phyloP scores from a whole-genome alignment of 2,329 filamentous ascomycete species.

The Apiospora rasikravindrae region DNA sequence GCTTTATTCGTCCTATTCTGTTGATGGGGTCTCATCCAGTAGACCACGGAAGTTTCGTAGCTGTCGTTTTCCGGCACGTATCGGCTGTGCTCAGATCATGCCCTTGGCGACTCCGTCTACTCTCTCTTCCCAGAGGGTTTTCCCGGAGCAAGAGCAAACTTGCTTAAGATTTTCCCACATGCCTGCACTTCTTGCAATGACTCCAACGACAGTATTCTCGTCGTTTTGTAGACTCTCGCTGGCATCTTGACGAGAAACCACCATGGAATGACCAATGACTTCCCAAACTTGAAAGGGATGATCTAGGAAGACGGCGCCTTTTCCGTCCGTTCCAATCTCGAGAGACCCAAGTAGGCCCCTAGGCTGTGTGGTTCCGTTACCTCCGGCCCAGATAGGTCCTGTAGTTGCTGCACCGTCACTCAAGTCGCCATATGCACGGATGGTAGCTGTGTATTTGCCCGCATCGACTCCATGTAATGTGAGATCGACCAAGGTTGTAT shows the following conservation, averaged over 20 bases:
- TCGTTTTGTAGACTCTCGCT: slow-evolving; percentile 72
- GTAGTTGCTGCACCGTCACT: slow-evolving; percentile 82
- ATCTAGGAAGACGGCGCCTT: slow-evolving; percentile 81
- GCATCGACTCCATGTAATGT: slow-evolving; percentile 82
- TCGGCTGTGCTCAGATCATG: slow-evolving; percentile 69
- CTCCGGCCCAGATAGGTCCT: slow-evolving; percentile 77
- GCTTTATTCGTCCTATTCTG: background rate
- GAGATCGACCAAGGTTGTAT: slow-evolving; percentile 83
- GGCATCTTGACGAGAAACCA: slow-evolving; percentile 73
- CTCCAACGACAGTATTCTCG: slow-evolving; percentile 84
- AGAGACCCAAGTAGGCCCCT: slow-evolving; percentile 72
- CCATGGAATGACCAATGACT: slow-evolving; percentile 90
- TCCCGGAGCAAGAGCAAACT: slow-evolving; percentile 95
- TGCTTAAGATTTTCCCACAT: slow-evolving; percentile 99
- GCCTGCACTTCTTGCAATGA: slow-evolving; percentile 94
- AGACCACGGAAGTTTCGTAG: background rate
- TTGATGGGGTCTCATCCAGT: background rate
- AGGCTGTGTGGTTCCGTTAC: slow-evolving; percentile 47
- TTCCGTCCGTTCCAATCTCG: slow-evolving; percentile 75
- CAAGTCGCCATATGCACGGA: slow-evolving; percentile 87
- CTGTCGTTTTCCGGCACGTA: background rate
- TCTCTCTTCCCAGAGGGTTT: slow-evolving; percentile 97
- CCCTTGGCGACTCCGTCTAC: slow-evolving; percentile 87
- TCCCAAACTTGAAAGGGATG: slow-evolving; percentile 90
- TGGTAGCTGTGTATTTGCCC: slow-evolving; percentile 82